These are phyloP conservation scores for Trichoderma lentiforme DNA, from an alignment of 2,329 filamentous ascomycete genomes.

Conservation along the genomic window DNA sequence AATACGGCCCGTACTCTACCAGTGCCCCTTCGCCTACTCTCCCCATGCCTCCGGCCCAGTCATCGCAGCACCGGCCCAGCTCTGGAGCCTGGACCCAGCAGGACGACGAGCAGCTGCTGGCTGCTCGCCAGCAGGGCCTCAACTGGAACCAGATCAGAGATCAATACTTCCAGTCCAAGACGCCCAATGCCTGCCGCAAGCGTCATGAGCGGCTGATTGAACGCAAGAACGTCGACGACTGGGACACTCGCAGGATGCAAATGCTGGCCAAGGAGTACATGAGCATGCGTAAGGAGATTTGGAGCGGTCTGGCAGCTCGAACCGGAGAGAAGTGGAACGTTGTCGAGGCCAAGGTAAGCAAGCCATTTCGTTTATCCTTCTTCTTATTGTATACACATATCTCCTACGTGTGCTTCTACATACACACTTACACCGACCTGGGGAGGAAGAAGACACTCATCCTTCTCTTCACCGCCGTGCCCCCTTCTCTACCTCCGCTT, in stretches of 20 bases:
- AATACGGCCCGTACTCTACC: conserved; percentile 41
- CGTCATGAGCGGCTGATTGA: conserved; percentile 82
- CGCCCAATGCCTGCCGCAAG: conserved; percentile 82
- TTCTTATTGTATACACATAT: neutral
- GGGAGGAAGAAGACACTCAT: neutral
- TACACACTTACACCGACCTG: neutral
- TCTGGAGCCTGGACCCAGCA: conserved; percentile 68
- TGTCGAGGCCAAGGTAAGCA: conserved; percentile 58
- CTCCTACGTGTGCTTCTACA: neutral
- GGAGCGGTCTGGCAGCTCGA: conserved; percentile 67
- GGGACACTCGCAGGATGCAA: conserved; percentile 74
- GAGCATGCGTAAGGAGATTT: conserved; percentile 75
- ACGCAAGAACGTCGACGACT: conserved; percentile 69
- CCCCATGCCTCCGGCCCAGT: conserved; percentile 40
- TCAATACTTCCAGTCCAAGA: conserved; percentile 73
- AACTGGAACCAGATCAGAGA: conserved; percentile 82
- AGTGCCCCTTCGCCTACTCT: conserved; percentile 33
- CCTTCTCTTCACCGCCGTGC: neutral
- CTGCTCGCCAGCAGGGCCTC: conserved; percentile 68
- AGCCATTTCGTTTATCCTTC: conserved; percentile 20
- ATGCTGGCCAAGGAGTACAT: conserved; percentile 75
- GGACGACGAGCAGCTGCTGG: conserved; percentile 71
- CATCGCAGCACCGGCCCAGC: conserved; percentile 54
- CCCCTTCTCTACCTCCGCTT: neutral
- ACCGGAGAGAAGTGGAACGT: conserved; percentile 82